phyloP scores from a whole-genome alignment of 2,329 filamentous ascomycete species.

The Sporothrix pallida region DNA sequence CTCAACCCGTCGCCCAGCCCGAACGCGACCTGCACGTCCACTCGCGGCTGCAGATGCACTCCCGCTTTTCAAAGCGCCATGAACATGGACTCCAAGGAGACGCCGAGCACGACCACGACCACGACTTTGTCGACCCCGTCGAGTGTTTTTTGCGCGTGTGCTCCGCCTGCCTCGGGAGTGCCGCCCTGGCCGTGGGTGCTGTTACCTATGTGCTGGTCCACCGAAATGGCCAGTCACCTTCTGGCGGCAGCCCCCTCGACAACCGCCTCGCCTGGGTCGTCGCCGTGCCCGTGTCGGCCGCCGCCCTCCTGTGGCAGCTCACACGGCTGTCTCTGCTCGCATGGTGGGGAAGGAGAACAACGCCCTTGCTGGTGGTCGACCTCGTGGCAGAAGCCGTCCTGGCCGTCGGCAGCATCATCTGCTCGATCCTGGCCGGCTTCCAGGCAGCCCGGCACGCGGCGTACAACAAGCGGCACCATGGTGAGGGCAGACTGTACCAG shows the following conservation, averaged over 20 bases:
- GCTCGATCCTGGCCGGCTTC: constrained; percentile 36
- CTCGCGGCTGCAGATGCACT: constrained; percentile 25
- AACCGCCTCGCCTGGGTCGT: constrained; percentile 34
- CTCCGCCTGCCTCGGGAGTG: constrained; percentile 32
- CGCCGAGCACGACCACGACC: background rate
- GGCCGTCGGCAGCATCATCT: constrained; percentile 33
- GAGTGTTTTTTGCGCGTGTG: constrained; percentile 33
- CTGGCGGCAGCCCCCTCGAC: constrained; percentile 28
- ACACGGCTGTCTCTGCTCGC: constrained; percentile 21
- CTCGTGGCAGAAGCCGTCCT: constrained; percentile 28
- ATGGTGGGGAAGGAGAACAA: background rate
- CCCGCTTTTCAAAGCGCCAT: constrained; percentile 3
- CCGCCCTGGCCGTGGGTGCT: constrained; percentile 31
- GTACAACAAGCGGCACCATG: constrained; percentile 28
- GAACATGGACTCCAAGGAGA: background rate
- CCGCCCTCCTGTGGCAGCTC: constrained; percentile 35
- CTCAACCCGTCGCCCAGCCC: too few species aligned
- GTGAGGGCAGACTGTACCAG: background rate
- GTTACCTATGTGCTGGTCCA: constrained; percentile 31
- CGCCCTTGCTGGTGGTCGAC: constrained; percentile 11
- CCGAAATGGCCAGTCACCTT: constrained; percentile 17
- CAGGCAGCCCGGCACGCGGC: constrained; percentile 35
- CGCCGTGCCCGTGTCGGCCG: constrained; percentile 31
- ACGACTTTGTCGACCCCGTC: constrained; percentile 22
- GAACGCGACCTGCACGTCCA: constrained; percentile 28